Percentiles rank a stretch among this genome's conserved stretches.
phyloP scores from a whole-genome alignment of 345 rosid species.

The Camelina neglecta region DNA sequence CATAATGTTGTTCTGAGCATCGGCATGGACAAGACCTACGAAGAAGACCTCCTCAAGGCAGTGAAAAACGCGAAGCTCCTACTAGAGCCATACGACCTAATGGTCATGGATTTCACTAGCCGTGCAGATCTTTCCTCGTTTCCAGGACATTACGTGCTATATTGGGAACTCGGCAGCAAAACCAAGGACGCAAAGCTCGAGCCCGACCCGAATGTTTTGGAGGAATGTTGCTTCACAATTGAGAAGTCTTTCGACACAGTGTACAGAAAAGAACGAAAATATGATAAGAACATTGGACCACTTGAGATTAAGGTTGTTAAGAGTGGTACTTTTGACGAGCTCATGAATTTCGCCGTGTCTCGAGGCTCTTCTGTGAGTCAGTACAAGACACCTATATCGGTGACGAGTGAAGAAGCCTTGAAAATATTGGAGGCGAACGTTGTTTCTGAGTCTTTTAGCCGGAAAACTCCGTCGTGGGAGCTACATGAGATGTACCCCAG shows the following conservation, averaged over 20 bases:
- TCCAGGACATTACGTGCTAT: constrained; percentile 84
- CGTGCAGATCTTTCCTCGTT: constrained; percentile 63
- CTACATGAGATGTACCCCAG: constrained; percentile 14
- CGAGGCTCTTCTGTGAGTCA: constrained; percentile 88
- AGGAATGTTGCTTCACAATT: constrained; percentile 66
- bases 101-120: constrained; percentile 79
- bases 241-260: constrained; percentile 80
- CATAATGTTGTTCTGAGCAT: constrained; percentile 77
- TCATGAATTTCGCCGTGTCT: constrained; percentile 73
- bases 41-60: constrained; percentile 78
- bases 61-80: constrained; percentile 57
- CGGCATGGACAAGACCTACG: constrained; percentile 81
- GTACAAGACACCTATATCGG: constrained; percentile 87
- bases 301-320: constrained; percentile 78
- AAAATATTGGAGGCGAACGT: constrained; percentile 62
- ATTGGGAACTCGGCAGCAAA: constrained; percentile 66
- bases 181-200: constrained; percentile 40
- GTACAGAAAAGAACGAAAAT: constrained; percentile 62
- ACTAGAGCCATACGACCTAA: constrained; percentile 62
- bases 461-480: constrained; percentile 62
- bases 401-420: constrained; percentile 55
- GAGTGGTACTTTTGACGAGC: constrained; percentile 70
- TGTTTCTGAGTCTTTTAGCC: constrained; percentile 62
- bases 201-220: constrained; percentile 53
- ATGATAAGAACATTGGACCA: constrained; percentile 74